phyloP scores from a whole-genome alignment of 345 rosid genomes.

The Citrus cavaleriei region DNA sequence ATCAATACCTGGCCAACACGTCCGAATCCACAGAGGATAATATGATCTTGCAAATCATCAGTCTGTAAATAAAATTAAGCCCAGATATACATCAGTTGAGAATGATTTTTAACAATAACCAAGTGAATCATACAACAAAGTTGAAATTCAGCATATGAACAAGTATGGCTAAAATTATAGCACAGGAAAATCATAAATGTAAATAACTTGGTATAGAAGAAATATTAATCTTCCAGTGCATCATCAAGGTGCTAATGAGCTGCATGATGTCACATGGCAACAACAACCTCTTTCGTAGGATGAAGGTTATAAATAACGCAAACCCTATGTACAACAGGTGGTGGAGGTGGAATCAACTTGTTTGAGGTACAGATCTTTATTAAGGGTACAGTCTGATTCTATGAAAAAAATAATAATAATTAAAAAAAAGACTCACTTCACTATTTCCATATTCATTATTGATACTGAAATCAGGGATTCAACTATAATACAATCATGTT shows the following conservation, averaged over 20 bases:
- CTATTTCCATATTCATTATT: background rate
- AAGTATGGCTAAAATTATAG: background rate
- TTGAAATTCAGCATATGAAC: background rate
- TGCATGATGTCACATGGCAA: background rate
- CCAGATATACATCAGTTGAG: constrained; percentile 13
- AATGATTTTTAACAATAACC: background rate
- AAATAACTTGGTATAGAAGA: background rate
- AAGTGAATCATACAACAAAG: background rate
- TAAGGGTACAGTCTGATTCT: background rate
- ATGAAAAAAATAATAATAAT: background rate
- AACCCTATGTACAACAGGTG: background rate
- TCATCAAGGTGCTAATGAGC: background rate
- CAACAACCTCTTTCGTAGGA: background rate
- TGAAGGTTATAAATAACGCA: background rate
- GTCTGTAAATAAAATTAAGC: constrained; percentile 54
- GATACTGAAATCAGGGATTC: background rate
- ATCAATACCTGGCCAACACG: constrained; percentile 91
- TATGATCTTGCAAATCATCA: constrained; percentile 97
- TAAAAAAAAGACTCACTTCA: background rate
- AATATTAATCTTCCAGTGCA: background rate
- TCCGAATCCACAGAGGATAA: constrained; percentile 93
- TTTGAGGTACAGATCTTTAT: background rate
- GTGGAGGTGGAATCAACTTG: background rate
- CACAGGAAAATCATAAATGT: background rate
- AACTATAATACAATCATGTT: background rate